phyloP scores from a whole-genome alignment of 1,284 basidiomycete genomes.

The Heterobasidion annosum region DNA sequence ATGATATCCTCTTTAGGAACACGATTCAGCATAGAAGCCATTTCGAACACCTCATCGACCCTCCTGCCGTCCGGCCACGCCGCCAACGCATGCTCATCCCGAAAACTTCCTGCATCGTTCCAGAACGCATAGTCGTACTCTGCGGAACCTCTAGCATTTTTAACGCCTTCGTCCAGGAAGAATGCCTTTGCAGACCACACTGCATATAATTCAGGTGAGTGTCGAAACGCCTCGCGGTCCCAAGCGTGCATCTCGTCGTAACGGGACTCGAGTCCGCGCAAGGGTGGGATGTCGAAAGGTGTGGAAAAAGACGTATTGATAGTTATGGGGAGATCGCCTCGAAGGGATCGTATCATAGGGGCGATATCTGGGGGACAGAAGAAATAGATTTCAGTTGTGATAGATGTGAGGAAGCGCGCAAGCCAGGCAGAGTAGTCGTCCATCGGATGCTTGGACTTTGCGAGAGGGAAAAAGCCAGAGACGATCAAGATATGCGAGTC shows the following conservation, averaged over 20 bases:
- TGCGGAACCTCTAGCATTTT: constrained; percentile 15
- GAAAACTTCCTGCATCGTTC: constrained; percentile 43
- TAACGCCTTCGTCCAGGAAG: constrained; percentile 32
- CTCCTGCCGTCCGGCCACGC: constrained; percentile 34
- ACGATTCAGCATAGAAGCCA: constrained; percentile 13
- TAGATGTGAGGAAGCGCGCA: constrained; percentile 18
- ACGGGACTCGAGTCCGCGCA: constrained; percentile 19
- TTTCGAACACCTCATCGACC: constrained; percentile 30
- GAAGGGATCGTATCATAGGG: constrained; percentile 20
- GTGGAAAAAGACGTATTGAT: constrained; percentile 36
- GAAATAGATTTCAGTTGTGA: constrained; percentile 43
- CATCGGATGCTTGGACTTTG: constrained; percentile 35
- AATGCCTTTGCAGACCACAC: constrained; percentile 46
- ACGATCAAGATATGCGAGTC: constrained; percentile 32
- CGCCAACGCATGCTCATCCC: constrained; percentile 27
- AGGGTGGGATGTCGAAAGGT: constrained; percentile 38
- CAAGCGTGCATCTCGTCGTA: constrained; percentile 32
- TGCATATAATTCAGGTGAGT: constrained; percentile 40
- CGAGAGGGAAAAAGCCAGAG: constrained; percentile 40
- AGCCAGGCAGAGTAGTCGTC: constrained; percentile 8
- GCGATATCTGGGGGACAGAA: constrained; percentile 35
- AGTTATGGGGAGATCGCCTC: constrained; percentile 24
- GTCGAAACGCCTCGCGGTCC: constrained; percentile 31
- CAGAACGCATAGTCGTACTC: constrained; percentile 43
- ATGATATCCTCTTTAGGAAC: constrained; percentile 27